Evolutionary conservation across 1,284 basidiomycete species (phyloP), one percentile per base, ranked within the genome.

Genomic region (Singerocomus rubriflavus): DNA sequence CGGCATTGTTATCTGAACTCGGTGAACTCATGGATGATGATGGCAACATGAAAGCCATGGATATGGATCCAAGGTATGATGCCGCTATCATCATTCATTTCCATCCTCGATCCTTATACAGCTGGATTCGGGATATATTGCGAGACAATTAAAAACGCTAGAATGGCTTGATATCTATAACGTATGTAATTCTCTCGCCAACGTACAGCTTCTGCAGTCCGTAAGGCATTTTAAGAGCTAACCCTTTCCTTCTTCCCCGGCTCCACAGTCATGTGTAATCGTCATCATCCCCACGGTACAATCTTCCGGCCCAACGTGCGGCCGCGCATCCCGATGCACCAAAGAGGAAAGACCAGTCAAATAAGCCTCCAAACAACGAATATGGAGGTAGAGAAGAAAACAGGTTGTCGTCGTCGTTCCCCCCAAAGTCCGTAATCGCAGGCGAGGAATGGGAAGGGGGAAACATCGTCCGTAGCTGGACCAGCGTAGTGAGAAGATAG

Each of bases 401-500:
- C n/a, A 90, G 68, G 59, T 87, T 87, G 25, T 65, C 63, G n/a
- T 49, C 49, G n/a, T 57, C 57, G 12, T 46, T 30, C 47, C 57
- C 13, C 42, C 48, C 26, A 21, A 21, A 21, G n/a, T 54, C 31
- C 54, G 52, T 14, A 38, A 51, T 46, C 64, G 63, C 38, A 54
- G 57, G 32, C 58, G 63, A 14, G 57, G 63, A 7, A 52, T 30
- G 55, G 0, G 61, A 37, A 25, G 71, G 82, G 5, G 87, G 88
- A 63, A 90, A 90, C 6, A 84, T 82, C 16, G 82, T 82, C 38
- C 88, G 84, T 36, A 91, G 72, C 65, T 91, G 88, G 14, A 90
- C 81, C 42, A 90, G 71, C 0, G 87, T 91, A 2, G 86, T 83
- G 25, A 91, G 77, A 34, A 90, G 77, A 60, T 90, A 91, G 48